Base-by-base conservation (phyloP, 179 eudicot species). In the Silene noctiflora region DNA sequence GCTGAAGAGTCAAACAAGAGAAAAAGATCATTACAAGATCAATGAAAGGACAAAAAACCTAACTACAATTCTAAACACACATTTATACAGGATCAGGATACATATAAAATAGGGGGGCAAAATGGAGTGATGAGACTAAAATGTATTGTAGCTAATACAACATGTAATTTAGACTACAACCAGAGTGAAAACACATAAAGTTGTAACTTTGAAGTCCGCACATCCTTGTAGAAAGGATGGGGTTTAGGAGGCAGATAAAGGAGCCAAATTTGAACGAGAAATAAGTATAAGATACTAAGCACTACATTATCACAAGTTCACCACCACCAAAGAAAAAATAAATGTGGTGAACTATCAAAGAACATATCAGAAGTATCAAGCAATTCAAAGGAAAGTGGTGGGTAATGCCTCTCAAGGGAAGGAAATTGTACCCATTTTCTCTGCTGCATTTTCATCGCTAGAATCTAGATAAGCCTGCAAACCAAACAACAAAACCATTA, bases 381-480 rank as follows among this genome's bases (percentile, higher is more conserved):
- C 68, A 74, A 51, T 70, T 20, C 33, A 55, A 33, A 68, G 56
- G 20, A 4, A 24, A 39, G 25, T 19, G 56, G 0, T 4, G 25
- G 17, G 44, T 35, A 65, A 22, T 51, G 19, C 25, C 10, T 31
- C 10, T 39, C 39, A 44, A 82, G 81, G 71, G 25, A 70, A 64
- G 56, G 75, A 81, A 69, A 48, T 76, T 85, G n/a, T 76, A 92
- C 98, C 98, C 16, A 76, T 77, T 83, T 81, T 89, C 70, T 85
- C 81, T 16, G 85, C 75, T 12, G 85, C 73, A 67, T 81, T 91
- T 82, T 90, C 97, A 80, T 72, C 84, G 78, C 69, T 59, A 69
- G 91, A 79, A 82, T 94, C 98, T 29, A 88, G 77, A 81, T 92
- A 82, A 76, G 81, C 96, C 98, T 94, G 88, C 58, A 73, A 73